A percentile compares a stretch with the other conserved stretches of the same genome.
phyloP scores from a whole-genome alignment of 768 basidiomycete genomes.

The Psilocybe cubensis region DNA sequence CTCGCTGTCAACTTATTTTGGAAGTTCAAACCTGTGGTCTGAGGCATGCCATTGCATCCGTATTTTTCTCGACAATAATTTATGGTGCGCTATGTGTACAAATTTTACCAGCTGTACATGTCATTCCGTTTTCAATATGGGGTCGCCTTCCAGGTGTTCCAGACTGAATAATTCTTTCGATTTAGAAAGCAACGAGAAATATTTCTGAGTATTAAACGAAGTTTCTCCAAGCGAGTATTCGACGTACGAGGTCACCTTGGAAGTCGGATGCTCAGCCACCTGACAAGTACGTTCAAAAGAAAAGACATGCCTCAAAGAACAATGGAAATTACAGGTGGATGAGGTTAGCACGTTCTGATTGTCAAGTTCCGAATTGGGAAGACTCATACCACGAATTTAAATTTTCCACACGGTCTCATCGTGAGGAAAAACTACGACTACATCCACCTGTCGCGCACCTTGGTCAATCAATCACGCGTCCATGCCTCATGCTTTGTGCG shows the following conservation, averaged over 20 bases:
- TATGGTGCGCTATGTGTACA: too few species aligned
- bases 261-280: not conserved
- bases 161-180: not conserved
- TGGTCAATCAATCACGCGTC: not conserved
- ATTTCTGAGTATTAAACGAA: not conserved
- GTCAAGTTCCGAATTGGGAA: conserved; percentile 1
- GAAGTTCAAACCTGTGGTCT: too few species aligned
- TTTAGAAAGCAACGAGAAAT: not conserved
- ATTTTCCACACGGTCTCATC: conserved; percentile 3
- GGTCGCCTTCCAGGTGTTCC: not conserved
- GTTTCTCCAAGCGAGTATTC: not conserved
- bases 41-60: too few species aligned
- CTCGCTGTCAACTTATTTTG: too few species aligned
- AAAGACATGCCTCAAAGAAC: conserved; percentile 1
- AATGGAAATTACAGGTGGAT: not conserved
- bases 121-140: not conserved
- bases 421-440: not conserved
- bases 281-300: not conserved
- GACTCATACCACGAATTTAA: not conserved
- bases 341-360: not conserved
- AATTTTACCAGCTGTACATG: too few species aligned
- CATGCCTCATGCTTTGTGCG: conserved; percentile 4
- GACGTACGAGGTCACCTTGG: not conserved
- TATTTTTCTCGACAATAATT: too few species aligned
- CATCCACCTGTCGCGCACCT: not conserved